Evolutionary conservation across 805 yeast genomes (phyloP).

Genomic region (Kuraishia hungarica): DNA sequence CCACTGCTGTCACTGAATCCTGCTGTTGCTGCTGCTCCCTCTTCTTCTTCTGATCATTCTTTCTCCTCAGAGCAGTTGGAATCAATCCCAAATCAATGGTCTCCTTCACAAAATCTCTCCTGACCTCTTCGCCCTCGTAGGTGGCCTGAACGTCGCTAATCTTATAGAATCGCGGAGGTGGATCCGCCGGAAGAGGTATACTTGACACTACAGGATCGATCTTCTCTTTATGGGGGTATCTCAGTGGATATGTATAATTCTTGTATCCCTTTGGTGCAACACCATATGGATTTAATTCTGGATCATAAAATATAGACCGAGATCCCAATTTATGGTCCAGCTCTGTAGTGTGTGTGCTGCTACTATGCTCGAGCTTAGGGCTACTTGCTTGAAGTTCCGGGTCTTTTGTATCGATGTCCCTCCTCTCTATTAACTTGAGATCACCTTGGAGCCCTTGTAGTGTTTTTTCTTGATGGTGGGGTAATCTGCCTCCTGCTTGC

Average conservation of each 20-base stretch:
- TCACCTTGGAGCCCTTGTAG: slow-evolving; percentile 29
- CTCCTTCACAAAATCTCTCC: slow-evolving; percentile 3
- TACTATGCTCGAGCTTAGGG: background rate
- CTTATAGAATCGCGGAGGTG: slow-evolving; percentile 39
- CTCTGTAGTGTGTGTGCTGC: slow-evolving; percentile 11
- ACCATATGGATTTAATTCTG: slow-evolving; percentile 59
- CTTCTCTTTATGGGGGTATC: slow-evolving; percentile 3
- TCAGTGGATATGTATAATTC: slow-evolving; percentile 24
- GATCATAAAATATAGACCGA: slow-evolving; percentile 51
- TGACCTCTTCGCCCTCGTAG: slow-evolving; percentile 8
- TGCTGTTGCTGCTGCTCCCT: too few species aligned
- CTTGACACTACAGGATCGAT: background rate
- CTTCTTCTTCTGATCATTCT: slow-evolving; percentile 1
- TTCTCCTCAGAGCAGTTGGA: slow-evolving; percentile 12
- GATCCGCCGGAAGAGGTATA: slow-evolving; percentile 27
- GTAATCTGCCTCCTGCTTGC: slow-evolving; percentile 25
- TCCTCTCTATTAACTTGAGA: slow-evolving; percentile 27
- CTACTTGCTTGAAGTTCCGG: too few species aligned
- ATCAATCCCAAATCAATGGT: slow-evolving; percentile 8
- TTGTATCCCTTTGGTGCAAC: slow-evolving; percentile 31
- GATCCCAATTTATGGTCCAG: slow-evolving; percentile 28
- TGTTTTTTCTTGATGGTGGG: slow-evolving; percentile 23
- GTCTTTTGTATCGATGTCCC: slow-evolving; percentile 7
- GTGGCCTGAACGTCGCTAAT: slow-evolving; percentile 13
- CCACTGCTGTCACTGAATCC: background rate